phyloP scores from a whole-genome alignment of 164 flowering plant genomes.

The Cinnamomum micranthum region DNA sequence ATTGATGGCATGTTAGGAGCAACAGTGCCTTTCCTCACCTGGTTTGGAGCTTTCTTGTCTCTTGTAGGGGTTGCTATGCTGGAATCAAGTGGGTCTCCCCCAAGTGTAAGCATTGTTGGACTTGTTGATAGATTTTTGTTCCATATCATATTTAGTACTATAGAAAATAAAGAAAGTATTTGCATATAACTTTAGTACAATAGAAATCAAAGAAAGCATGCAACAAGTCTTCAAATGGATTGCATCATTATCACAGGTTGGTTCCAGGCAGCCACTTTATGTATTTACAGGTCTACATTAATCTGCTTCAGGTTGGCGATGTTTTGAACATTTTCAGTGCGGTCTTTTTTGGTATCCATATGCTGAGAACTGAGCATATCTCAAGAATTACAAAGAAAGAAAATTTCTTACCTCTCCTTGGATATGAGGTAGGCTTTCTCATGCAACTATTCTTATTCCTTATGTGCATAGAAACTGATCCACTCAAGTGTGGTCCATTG shows the following conservation, averaged over 20 bases:
- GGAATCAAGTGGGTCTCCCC: conserved; percentile 94
- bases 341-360: conserved; percentile 76
- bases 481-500: not conserved
- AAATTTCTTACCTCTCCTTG: conserved; percentile 67
- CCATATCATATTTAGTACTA: not conserved
- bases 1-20: conserved; percentile 84
- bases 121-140: not conserved
- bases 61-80: conserved; percentile 66
- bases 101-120: conserved; percentile 45
- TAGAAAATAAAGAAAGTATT: not conserved
- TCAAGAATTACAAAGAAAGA: conserved; percentile 58
- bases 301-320: conserved; percentile 66
- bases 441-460: not conserved
- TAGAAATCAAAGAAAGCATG: not conserved
- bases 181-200: not conserved
- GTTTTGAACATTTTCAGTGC: conserved; percentile 79
- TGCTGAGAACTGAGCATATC: conserved; percentile 78
- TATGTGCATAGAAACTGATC: not conserved
- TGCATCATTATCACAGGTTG: not conserved
- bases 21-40: conserved; percentile 53
- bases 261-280: not conserved
- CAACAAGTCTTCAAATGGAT: not conserved
- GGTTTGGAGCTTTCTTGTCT: conserved; percentile 83
- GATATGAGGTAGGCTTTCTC: conserved; percentile 61
- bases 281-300: conserved; percentile 1